Evolutionary conservation across 176 grass and related monocot species (phyloP).

Genomic region (Poa annua): DNA sequence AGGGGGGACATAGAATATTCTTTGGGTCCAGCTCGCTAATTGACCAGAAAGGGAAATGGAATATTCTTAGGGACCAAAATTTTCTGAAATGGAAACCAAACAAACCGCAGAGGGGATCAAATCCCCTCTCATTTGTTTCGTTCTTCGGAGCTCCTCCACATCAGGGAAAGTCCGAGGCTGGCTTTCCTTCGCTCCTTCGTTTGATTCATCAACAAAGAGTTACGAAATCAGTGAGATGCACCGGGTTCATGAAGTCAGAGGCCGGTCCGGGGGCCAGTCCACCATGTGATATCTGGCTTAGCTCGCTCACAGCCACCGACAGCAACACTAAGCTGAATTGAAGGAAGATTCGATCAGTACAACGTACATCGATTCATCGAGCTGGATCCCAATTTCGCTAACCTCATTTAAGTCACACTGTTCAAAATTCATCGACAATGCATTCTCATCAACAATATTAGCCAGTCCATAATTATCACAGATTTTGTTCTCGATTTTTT

Average conservation of each 20-base stretch:
- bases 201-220: background rate
- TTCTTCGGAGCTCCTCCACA: background rate
- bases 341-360: background rate
- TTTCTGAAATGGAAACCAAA: background rate
- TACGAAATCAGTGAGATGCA: background rate
- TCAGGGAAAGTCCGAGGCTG: background rate
- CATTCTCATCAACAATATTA: background rate
- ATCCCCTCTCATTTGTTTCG: background rate
- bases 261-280: background rate
- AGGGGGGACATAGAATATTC: background rate
- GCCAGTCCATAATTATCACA: background rate
- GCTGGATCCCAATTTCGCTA: conserved; percentile 29
- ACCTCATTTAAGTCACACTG: background rate
- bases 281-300: background rate
- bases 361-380: conserved; percentile 14
- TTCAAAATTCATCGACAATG: background rate
- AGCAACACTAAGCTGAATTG: conserved; percentile 21
- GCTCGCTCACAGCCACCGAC: conserved; percentile 39
- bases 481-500: no score
- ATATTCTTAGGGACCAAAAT: background rate
- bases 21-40: background rate
- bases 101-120: background rate
- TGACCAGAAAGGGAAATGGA: background rate
- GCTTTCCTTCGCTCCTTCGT: background rate
- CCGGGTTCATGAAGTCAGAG: background rate